Percentiles rank a stretch among this genome's conserved stretches.
Evolutionary conservation across 2,329 filamentous ascomycete species (phyloP).

Genomic region (Leptographium galeiforme): DNA sequence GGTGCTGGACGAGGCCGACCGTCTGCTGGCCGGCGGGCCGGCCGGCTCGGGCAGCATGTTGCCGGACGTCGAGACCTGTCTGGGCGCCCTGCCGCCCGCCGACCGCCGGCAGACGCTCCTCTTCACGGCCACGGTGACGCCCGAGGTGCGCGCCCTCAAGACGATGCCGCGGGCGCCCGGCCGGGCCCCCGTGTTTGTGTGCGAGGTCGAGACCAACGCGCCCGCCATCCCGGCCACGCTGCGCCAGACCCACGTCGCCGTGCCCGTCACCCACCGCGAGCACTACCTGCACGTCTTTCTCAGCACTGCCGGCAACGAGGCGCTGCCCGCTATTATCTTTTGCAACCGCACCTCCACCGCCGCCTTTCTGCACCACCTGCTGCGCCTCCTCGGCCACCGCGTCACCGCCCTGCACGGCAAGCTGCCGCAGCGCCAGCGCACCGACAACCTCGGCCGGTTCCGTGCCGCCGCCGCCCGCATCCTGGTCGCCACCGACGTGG

Average conservation of each 20-base stretch:
- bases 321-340: constrained; percentile 80
- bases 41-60: constrained; percentile 69
- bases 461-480: constrained; percentile 79
- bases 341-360: constrained; percentile 86
- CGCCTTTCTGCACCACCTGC: constrained; percentile 74
- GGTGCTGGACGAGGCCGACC: constrained; percentile 91
- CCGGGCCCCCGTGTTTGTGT: constrained; percentile 71
- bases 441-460: constrained; percentile 81
- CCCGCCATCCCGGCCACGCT: constrained; percentile 72
- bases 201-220: constrained; percentile 66
- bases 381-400: constrained; percentile 74
- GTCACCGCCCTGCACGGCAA: constrained; percentile 85
- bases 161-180: constrained; percentile 55
- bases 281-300: constrained; percentile 88
- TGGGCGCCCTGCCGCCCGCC: constrained; percentile 67
- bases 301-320: constrained; percentile 58
- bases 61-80: constrained; percentile 81
- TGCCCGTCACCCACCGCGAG: constrained; percentile 85
- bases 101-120: constrained; percentile 78
- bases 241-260: constrained; percentile 71
- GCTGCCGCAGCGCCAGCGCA: constrained; percentile 72
- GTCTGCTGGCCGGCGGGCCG: constrained; percentile 49
- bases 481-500: constrained; percentile 89
- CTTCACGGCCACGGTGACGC: constrained; percentile 91
- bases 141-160: constrained; percentile 80